phyloP scores from a whole-genome alignment of 2,329 filamentous ascomycete genomes.

The Aspergillus neoniger region DNA sequence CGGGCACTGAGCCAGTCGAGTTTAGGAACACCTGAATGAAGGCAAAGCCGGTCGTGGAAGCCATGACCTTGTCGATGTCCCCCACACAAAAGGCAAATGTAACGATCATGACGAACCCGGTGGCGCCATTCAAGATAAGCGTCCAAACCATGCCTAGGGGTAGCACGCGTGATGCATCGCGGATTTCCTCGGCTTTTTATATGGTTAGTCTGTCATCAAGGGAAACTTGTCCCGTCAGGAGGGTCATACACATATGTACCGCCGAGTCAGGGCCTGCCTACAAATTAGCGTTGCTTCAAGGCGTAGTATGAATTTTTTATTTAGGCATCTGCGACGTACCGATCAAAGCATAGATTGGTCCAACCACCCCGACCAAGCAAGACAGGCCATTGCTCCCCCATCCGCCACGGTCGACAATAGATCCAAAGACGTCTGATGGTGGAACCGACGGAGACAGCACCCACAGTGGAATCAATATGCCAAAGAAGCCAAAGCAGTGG shows the following conservation, averaged over 20 bases:
- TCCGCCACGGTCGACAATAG: slow-evolving; percentile 39
- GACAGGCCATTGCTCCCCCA: slow-evolving; percentile 42
- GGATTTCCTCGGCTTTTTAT: slow-evolving; percentile 52
- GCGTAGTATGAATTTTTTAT: too few relatives aligned
- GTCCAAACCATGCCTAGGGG: slow-evolving; percentile 52
- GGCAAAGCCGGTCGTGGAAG: slow-evolving; percentile 49
- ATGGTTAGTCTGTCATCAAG: slow-evolving; percentile 8
- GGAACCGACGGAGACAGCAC: slow-evolving; percentile 34
- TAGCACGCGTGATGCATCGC: slow-evolving; percentile 50
- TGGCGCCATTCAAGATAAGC: slow-evolving; percentile 49
- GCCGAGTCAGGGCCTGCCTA: slow-evolving; percentile 34
- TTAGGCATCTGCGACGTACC: slow-evolving; percentile 14
- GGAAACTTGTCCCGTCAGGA: too few relatives aligned
- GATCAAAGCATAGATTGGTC: slow-evolving; percentile 28
- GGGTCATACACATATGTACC: slow-evolving; percentile 32
- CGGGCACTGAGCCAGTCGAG: slow-evolving; percentile 25
- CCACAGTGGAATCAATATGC: slow-evolving; percentile 42
- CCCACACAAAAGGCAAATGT: slow-evolving; percentile 49
- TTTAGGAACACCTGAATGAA: slow-evolving; percentile 46
- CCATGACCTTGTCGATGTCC: slow-evolving; percentile 42
- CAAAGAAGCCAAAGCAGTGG: slow-evolving; percentile 51
- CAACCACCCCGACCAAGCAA: slow-evolving; percentile 41
- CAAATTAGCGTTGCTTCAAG: not conserved
- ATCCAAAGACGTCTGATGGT: slow-evolving; percentile 33
- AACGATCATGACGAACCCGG: slow-evolving; percentile 51